Evolutionary conservation across 2,329 filamentous ascomycete species (phyloP).

Genomic region (Pestalotiopsis sp.): DNA sequence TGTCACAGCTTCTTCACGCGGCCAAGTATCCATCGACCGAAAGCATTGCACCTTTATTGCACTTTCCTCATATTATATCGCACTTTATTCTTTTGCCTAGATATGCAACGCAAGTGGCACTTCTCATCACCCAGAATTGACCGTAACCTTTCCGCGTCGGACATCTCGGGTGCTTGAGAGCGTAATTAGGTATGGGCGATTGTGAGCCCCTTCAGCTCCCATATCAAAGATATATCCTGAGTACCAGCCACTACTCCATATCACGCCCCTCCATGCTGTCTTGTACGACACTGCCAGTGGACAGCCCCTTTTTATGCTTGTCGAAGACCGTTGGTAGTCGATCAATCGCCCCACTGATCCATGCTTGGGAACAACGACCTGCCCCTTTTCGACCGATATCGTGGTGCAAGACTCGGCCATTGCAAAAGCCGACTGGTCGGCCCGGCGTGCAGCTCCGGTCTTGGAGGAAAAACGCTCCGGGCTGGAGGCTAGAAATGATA

Average conservation of each 20-base stretch:
- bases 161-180: neutral
- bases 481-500: neutral
- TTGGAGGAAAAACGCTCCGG: neutral
- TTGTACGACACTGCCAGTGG: neutral
- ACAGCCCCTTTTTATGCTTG: neutral
- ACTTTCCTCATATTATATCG: neutral
- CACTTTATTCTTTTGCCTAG: neutral
- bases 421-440: neutral
- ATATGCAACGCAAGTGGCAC: neutral
- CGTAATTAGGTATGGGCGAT: neutral
- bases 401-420: neutral
- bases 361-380: neutral
- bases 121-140: neutral
- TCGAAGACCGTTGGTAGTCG: neutral
- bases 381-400: neutral
- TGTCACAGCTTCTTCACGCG: neutral
- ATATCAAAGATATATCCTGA: neutral
- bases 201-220: neutral
- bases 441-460: neutral
- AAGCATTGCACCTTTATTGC: neutral
- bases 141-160: neutral
- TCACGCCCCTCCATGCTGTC: neutral
- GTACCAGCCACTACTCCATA: neutral
- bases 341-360: neutral
- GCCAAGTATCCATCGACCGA: neutral